phyloP scores from a whole-genome alignment of 148 eudicot species.

The Vaccinium vitisidaea region DNA sequence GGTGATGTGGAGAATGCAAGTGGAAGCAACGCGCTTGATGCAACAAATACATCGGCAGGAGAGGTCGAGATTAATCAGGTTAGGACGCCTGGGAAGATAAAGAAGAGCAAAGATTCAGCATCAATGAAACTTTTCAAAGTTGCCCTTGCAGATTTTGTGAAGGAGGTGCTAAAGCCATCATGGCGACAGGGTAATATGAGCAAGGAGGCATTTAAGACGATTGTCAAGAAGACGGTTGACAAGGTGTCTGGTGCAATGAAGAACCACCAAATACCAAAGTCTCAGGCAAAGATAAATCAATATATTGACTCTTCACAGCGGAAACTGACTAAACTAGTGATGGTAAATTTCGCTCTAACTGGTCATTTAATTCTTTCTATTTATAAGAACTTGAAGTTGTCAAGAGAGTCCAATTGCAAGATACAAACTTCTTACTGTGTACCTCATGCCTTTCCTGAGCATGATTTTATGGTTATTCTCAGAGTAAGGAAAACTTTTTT shows the following conservation, averaged over 20 bases:
- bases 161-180: constrained; percentile 88
- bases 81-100: constrained; percentile 50
- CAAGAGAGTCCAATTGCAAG: not conserved
- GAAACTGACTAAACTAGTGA: constrained; percentile 81
- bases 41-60: constrained; percentile 40
- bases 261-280: constrained; percentile 75
- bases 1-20: constrained; percentile 71
- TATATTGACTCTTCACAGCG: constrained; percentile 82
- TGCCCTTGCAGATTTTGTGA: constrained; percentile 83
- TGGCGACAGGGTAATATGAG: constrained; percentile 99
- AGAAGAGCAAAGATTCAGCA: constrained; percentile 75
- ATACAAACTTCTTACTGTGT: not conserved
- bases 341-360: constrained; percentile 50
- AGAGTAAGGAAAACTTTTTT: not conserved
- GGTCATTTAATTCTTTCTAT: not conserved
- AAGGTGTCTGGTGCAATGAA: constrained; percentile 92
- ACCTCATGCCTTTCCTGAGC: too few relatives aligned
- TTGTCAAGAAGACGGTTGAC: constrained; percentile 96
- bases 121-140: constrained; percentile 79
- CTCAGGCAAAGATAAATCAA: constrained; percentile 80
- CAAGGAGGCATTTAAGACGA: constrained; percentile 97
- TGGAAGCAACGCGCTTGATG: constrained; percentile 50
- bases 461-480: not conserved
- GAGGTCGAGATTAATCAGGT: constrained; percentile 82
- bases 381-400: not conserved